These are phyloP conservation scores for Scytalidium sp. DNA, from an alignment of 2,329 filamentous ascomycete genomes.

Conservation along the genomic window DNA sequence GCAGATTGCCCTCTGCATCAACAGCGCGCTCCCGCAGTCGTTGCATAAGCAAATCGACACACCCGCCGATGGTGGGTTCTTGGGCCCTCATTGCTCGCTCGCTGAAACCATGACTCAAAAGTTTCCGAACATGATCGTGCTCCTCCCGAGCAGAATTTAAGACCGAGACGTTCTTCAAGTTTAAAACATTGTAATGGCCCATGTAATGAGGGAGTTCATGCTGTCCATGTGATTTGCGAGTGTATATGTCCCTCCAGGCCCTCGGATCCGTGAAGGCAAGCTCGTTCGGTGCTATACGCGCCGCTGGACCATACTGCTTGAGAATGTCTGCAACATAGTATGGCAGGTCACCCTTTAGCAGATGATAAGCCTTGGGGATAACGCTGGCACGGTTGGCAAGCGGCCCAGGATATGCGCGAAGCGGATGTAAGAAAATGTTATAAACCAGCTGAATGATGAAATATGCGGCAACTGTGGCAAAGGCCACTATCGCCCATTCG, in stretches of 20 bases:
- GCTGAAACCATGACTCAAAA: constrained; percentile 16
- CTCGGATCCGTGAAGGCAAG: not conserved
- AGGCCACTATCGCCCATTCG: not conserved
- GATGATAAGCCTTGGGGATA: constrained; percentile 7
- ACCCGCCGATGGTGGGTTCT: constrained; percentile 28
- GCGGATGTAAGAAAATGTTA: constrained; percentile 11
- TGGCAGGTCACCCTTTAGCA: constrained; percentile 7
- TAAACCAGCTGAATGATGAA: not conserved
- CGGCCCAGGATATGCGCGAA: constrained; percentile 13
- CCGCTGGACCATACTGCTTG: not conserved
- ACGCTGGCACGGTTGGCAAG: constrained; percentile 8
- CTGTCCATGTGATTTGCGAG: not conserved
- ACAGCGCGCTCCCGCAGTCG: constrained; percentile 20
- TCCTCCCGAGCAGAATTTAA: not conserved
- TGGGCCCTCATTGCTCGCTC: constrained; percentile 20
- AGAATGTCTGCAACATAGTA: constrained; percentile 6
- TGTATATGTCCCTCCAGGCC: not conserved
- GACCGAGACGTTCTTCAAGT: not conserved
- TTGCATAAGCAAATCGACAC: constrained; percentile 24
- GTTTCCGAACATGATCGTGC: not conserved
- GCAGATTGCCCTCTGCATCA: not conserved
- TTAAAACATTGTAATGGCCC: not conserved
- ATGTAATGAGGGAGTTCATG: not conserved
- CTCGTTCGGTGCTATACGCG: not conserved
- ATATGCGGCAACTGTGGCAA: not conserved